Base-by-base conservation (phyloP, 495 filamentous ascomycete genomes). In the Penicillium egyptiacum region DNA sequence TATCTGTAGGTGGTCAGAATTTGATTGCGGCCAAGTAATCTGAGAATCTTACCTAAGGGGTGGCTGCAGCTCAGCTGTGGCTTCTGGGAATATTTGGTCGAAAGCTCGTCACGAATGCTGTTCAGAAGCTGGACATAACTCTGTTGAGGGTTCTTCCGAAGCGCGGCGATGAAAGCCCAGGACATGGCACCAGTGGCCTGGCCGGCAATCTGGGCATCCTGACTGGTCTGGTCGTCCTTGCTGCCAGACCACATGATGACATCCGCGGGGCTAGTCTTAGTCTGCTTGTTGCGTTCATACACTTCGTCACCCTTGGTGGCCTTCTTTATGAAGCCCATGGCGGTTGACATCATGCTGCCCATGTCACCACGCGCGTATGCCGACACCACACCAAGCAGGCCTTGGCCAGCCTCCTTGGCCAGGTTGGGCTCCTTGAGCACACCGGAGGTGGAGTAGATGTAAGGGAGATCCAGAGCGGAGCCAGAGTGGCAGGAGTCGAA, bases 401-500 rank as follows among this genome's bases (percentile, higher is more conserved):
- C 94, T 74, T 95, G 89, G 51, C 92, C 94, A 61, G 94, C 94
- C 74, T 98, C 94, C 76, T 96, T 98, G 78, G 92, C 92, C 61
- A 98, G 80, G 66, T 98, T 96, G 67, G 94, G 94, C 75, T 97
- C 94, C 75, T 98, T 98, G 81, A 98, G 89, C 30, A 97, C 82
- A 71, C 94, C 94, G 64, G 88, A 84, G 22, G 92, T 97, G 59
- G 89, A 93, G 81, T 98, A 98, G 71, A 98, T 88, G 77, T 97
- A 98, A 31, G 94, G 94, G 26, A 98, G 83, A 68, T 98, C 94
- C 64, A 98, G 82, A 7, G 92, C 94, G 8, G 94, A 96, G 60
- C 94, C 94, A 4, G 92, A 96, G 74, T 98, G 94, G 77, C 94
- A 98, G n/a, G 92, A 96, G 75, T 98, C 94, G 78, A 98, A 98